Conservation (phyloP, 2,329 filamentous ascomycete species). For the Teratosphaeriaceae sp. region DNA sequence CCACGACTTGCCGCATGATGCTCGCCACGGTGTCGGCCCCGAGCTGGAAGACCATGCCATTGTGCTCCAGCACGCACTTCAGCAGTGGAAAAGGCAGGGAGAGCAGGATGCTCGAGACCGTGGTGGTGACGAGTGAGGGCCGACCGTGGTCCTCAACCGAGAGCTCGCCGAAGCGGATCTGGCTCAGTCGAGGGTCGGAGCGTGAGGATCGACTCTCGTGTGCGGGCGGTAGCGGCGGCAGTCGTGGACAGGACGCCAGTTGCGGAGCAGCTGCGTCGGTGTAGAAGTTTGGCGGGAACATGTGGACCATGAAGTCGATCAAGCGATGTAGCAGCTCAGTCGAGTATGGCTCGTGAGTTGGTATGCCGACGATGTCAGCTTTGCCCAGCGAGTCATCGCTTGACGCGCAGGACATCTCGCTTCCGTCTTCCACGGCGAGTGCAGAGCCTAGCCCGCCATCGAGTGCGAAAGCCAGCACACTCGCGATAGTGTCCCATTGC, state of each 20-base stretch:
- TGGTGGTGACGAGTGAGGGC: slow-evolving; percentile 34
- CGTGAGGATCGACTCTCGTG: slow-evolving; percentile 30
- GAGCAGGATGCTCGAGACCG: slow-evolving; percentile 60
- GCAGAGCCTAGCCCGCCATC: slow-evolving; percentile 36
- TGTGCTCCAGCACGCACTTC: slow-evolving; percentile 58
- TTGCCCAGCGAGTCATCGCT: slow-evolving; percentile 23
- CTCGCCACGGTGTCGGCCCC: slow-evolving; percentile 33
- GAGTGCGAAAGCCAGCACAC: slow-evolving; percentile 54
- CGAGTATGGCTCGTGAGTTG: slow-evolving; percentile 49
- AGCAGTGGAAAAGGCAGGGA: slow-evolving; percentile 64
- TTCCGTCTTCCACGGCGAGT: slow-evolving; percentile 29
- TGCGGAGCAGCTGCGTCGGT: slow-evolving; percentile 48
- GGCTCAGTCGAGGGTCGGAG: slow-evolving; percentile 50
- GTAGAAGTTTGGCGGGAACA: slow-evolving; percentile 54
- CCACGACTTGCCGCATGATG: slow-evolving; percentile 36
- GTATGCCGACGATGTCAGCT: slow-evolving; percentile 14
- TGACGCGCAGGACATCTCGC: slow-evolving; percentile 33
- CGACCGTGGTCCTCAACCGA: slow-evolving; percentile 36
- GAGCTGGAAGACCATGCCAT: slow-evolving; percentile 43
- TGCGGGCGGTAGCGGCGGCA: slow-evolving; percentile 28
- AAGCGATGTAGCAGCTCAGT: slow-evolving; percentile 49
- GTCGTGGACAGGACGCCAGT: slow-evolving; percentile 41
- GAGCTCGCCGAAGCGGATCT: slow-evolving; percentile 67
- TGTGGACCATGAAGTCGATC: slow-evolving; percentile 53
- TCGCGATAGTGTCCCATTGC: slow-evolving; percentile 57